A percentile compares a stretch with the other conserved stretches of the same genome.
These are phyloP conservation scores for Paramecium tetraurelia DNA, from an alignment of 73 alveolate genomes.

Conservation along the genomic window DNA sequence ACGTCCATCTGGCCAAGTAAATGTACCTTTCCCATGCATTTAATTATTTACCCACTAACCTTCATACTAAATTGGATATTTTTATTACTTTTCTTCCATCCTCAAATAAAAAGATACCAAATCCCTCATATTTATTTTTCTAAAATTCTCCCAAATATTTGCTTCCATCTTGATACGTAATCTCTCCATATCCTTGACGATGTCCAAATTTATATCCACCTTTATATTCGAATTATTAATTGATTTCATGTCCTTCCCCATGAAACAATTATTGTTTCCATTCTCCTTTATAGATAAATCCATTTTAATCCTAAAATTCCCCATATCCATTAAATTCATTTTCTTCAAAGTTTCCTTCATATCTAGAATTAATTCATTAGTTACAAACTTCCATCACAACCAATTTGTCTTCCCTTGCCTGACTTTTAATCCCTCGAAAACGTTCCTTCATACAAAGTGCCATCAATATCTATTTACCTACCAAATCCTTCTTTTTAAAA, in stretches of 20 bases:
- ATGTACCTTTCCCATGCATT: conserved; percentile 70
- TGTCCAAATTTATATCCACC: conserved; percentile 66
- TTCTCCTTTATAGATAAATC: conserved; percentile 62
- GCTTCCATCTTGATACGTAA: conserved; percentile 63
- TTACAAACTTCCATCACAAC: conserved; percentile 69
- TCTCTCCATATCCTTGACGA: conserved; percentile 68
- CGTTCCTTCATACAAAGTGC: conserved; percentile 74
- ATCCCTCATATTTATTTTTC: conserved; percentile 69
- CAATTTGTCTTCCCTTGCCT: conserved; percentile 81
- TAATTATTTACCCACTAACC: conserved; percentile 69
- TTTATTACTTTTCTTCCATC: conserved; percentile 66
- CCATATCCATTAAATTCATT: conserved; percentile 75
- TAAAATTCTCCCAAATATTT: conserved; percentile 67
- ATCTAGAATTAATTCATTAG: background rate
- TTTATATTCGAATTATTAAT: conserved; percentile 69
- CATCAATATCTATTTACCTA: conserved; percentile 65
- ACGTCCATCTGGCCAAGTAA: conserved; percentile 70
- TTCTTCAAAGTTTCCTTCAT: conserved; percentile 60
- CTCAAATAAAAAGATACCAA: conserved; percentile 66
- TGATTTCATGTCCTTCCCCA: conserved; percentile 62
- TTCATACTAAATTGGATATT: conserved; percentile 54
- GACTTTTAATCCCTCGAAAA: conserved; percentile 73
- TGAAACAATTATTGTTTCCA: conserved; percentile 18
- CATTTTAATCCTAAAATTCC: conserved; percentile 57
- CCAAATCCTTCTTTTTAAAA: conserved; percentile 42